These are phyloP conservation scores for Aspergillus cavernicola DNA, from an alignment of 495 filamentous ascomycete species.

Conservation along the genomic window DNA sequence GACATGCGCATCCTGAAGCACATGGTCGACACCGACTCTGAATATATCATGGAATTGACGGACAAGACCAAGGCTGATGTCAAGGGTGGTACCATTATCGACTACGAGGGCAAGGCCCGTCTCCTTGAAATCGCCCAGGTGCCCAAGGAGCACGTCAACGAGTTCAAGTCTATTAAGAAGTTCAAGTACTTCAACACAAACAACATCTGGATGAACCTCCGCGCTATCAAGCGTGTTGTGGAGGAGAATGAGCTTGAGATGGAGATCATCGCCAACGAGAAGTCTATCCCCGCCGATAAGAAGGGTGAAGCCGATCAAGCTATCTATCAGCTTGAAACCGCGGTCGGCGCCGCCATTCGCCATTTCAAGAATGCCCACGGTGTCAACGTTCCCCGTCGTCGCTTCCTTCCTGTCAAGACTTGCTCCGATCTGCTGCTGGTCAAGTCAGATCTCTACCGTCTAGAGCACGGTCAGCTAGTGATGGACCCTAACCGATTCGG, in stretches of 20 bases:
- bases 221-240: constrained; percentile 96
- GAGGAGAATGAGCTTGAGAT: constrained; percentile 98
- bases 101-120: constrained; percentile 94
- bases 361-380: constrained; percentile 98
- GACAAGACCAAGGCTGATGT: constrained; percentile 99
- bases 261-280: constrained; percentile 99
- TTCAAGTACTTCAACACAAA: constrained; percentile 99
- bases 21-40: constrained; percentile 92
- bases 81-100: constrained; percentile 99
- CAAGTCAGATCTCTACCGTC: constrained; percentile 99
- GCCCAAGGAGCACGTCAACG: constrained; percentile 99
- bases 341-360: constrained; percentile 95
- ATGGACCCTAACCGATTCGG: constrained; percentile 96
- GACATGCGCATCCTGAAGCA: constrained; percentile 97
- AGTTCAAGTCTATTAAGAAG: constrained; percentile 99
- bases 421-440: constrained; percentile 99
- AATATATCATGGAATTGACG: constrained; percentile 99
- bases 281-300: constrained; percentile 97
- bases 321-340: constrained; percentile 97
- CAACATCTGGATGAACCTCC: constrained; percentile 99
- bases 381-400: constrained; percentile 95
- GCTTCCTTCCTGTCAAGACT: constrained; percentile 99
- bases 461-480: constrained; percentile 96
- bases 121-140: constrained; percentile 98
- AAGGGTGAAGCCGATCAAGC: constrained; percentile 98